These are phyloP conservation scores for Microascus cirrosus DNA, from an alignment of 2,329 filamentous ascomycete genomes.

Conservation along the genomic window DNA sequence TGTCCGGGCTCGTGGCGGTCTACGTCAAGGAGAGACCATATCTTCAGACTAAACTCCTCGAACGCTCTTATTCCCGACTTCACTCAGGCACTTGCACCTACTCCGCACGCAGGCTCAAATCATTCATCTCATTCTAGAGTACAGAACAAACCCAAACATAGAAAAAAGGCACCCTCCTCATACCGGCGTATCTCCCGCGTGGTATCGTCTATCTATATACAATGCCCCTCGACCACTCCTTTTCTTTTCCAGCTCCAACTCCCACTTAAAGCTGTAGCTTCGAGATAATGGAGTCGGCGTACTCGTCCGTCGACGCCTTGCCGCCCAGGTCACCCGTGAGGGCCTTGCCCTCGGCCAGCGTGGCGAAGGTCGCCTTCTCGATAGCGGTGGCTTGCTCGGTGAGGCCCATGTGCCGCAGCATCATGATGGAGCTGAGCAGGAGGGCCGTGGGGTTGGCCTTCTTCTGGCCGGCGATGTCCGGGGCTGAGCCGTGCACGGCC, in stretches of 20 bases:
- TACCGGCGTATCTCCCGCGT: neutral
- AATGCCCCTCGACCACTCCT: neutral
- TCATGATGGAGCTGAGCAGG: slow-evolving; percentile 95
- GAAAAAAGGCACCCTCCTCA: neutral
- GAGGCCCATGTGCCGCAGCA: slow-evolving; percentile 97
- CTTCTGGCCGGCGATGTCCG: slow-evolving; percentile 91
- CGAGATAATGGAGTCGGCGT: slow-evolving; percentile 79
- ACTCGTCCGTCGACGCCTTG: slow-evolving; percentile 92
- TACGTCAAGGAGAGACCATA: neutral
- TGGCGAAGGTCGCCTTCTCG: slow-evolving; percentile 90
- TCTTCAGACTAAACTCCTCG: neutral
- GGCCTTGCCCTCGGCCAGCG: slow-evolving; percentile 88
- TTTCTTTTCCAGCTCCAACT: neutral
- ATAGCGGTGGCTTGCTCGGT: slow-evolving; percentile 75
- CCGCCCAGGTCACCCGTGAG: slow-evolving; percentile 94
- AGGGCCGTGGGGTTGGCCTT: slow-evolving; percentile 96
- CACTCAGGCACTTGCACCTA: no score
- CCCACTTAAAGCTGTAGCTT: slow-evolving; percentile 33
- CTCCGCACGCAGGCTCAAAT: neutral
- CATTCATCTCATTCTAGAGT: neutral
- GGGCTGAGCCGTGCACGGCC: slow-evolving; percentile 94
- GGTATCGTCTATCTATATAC: neutral
- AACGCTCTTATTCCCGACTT: no score
- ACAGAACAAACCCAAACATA: neutral
- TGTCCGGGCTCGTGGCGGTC: no score